These are phyloP conservation scores for Monosporozyma aerobia DNA, from an alignment of 805 yeast genomes.

Conservation along the genomic window DNA sequence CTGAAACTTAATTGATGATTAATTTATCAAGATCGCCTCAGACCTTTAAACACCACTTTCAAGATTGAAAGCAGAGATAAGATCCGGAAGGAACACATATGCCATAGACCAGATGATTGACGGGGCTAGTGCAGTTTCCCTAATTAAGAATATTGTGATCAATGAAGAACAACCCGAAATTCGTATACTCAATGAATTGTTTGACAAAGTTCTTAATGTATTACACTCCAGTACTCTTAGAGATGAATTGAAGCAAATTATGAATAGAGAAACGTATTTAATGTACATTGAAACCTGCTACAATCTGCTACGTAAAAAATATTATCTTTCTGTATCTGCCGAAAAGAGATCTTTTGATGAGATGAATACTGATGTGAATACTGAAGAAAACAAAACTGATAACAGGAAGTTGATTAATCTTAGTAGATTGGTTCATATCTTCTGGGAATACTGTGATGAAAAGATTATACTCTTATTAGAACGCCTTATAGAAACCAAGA, in stretches of 20 bases:
- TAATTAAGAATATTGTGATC: neutral
- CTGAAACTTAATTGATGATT: too few species aligned
- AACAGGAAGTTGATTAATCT: neutral
- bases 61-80: neutral
- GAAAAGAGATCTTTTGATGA: neutral
- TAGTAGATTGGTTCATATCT: neutral
- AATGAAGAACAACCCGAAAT: neutral
- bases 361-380: neutral
- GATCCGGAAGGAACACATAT: neutral
- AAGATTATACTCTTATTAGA: neutral
- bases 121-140: neutral
- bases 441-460: conserved; percentile 6
- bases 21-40: neutral
- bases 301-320: neutral
- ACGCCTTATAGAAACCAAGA: neutral
- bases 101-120: neutral
- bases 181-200: neutral
- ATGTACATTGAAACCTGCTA: neutral
- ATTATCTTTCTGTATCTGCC: neutral
- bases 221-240: neutral
- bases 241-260: neutral
- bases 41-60: neutral
- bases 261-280: neutral
- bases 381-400: neutral
- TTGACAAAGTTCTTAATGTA: neutral